Percentiles rank a stretch among this genome's conserved stretches.
These are phyloP conservation scores for Apocynum venetum DNA, from an alignment of 257 asterid species.

Conservation along the genomic window DNA sequence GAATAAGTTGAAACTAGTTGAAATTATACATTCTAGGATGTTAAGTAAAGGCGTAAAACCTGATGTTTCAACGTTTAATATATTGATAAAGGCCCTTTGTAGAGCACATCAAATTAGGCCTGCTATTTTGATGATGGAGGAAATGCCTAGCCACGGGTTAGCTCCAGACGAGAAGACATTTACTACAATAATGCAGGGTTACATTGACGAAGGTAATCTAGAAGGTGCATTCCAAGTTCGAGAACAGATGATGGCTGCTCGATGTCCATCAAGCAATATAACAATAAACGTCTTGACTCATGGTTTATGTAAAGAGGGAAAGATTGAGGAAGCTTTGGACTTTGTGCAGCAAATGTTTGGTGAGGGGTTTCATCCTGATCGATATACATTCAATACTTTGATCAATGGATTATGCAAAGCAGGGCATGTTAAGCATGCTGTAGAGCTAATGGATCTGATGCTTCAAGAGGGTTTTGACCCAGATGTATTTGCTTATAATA, in stretches of 20 bases:
- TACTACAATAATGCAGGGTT: slow-evolving; percentile 88
- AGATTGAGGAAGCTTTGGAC: slow-evolving; percentile 63
- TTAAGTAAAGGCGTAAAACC: slow-evolving; percentile 43
- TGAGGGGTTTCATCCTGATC: slow-evolving; percentile 70
- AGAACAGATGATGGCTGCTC: slow-evolving; percentile 71
- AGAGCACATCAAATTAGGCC: slow-evolving; percentile 90
- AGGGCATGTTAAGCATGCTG: slow-evolving; percentile 69
- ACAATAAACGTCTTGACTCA: slow-evolving; percentile 68
- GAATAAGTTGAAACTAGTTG: slow-evolving; percentile 67
- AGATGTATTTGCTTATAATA: slow-evolving; percentile 62
- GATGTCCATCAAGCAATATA: slow-evolving; percentile 51
- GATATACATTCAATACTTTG: slow-evolving; percentile 68
- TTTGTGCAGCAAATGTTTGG: slow-evolving; percentile 61
- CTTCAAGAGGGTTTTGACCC: slow-evolving; percentile 83
- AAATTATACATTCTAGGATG: slow-evolving; percentile 73
- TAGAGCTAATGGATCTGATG: slow-evolving; percentile 80
- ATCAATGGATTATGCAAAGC: slow-evolving; percentile 76
- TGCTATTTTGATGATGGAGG: slow-evolving; percentile 91
- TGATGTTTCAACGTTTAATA: slow-evolving; percentile 79
- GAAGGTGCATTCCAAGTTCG: slow-evolving; percentile 74
- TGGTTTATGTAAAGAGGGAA: slow-evolving; percentile 79
- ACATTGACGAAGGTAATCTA: slow-evolving; percentile 75
- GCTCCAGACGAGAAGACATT: slow-evolving; percentile 81
- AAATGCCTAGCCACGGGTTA: slow-evolving; percentile 65
- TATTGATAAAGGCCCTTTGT: slow-evolving; percentile 82